Base-by-base conservation (phyloP, 331 rosid genomes). In the Malus hybrid region DNA sequence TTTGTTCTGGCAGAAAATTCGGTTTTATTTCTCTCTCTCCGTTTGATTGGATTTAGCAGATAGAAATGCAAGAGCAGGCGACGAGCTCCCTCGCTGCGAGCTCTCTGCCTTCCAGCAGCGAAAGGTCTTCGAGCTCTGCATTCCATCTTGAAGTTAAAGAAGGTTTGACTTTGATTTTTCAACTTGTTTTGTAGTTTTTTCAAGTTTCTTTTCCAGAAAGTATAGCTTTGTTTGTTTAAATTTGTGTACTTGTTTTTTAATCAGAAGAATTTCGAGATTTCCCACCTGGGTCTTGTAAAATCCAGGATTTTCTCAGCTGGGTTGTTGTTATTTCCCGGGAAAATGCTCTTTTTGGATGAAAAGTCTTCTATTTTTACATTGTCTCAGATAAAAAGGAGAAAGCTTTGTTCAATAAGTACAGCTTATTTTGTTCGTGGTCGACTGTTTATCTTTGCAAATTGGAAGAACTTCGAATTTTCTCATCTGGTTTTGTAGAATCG, bases 61-160 rank as follows among this genome's bases (percentile, higher is more conserved):
- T 71, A 67, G 14, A 78, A 82, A 90, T 87, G 88, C 87, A 84
- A 69, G 95, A 90, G 33, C 89, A 77, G 22, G 86, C 85, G 19
- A 87, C 92, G 48, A 87, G 92, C 83, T 87, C 92, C 7, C 48
- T 86, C 20, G 95, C 92, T 0, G 94, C 95, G 20, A 89, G 85
- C 76, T 89, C 95, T 61, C 76, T 89, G 27, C 95, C 92, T 55
- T 90, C 95, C 1, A 90, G 95, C 84, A 87, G 95, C 32, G 95
- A 90, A 65, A 82, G 87, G 75, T 87, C 95, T 14, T 90, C 90
- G 4, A 90, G 92, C 82, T 86, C 95, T n/a, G 92, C 92, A 34
- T 86, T 89, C 34, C 91, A 85, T 0, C 77, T 79, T 64, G 89
- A 89, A 78, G 78, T 79, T 3, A 87, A 84, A 75, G 90, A 90